Evolutionary conservation across 768 basidiomycete genomes (phyloP), one percentile per base, ranked within the genome.

Genomic region (Leccinellum rugosiceps): DNA sequence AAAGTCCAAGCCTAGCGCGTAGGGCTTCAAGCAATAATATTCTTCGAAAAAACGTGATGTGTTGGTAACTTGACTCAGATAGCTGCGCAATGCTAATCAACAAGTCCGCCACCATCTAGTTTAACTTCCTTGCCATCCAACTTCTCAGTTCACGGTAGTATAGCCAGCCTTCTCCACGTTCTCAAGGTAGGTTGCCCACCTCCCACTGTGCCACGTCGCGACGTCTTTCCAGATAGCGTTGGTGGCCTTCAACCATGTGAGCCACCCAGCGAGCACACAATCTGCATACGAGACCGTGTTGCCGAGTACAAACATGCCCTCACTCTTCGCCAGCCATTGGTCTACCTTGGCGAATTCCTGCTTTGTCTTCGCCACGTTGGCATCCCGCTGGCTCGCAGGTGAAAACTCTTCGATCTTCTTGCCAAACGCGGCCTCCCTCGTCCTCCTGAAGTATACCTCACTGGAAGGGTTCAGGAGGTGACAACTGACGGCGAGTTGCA

Each of bases 131-230:
- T 21, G 8, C 9, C 3, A 59, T 53, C 21, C 32, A 44, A 28
- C 41, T 7, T 6, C 31, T 50, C 19, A 64, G 30, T 53, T 38
- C 35, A 38, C 35, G 3, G 52, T 23, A 28, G 72, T 69, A 47
- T 75, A 78, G 51, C 68, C 62, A 26, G 52, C 64, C 34, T 54
- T 64, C 38, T 72, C 62, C 35, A 78, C 59, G n/a, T 59, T 57
- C n/a, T 65, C 61, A 45, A 75, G 31, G 38, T 76, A 63, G 26
- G 61, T 67, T 11, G 59, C 72, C 78, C 79, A 79, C 34, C 69
- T 60, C 17, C 78, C 78, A 8, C 60, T 65, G 50, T 80, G 65
- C 75, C 76, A 78, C 4, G 58, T 60, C 43, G 64, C 56, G 5
- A 77, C 55, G 7, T 69, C 67, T 35, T 63, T 61, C 77, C 77